Base-by-base conservation (phyloP, 257 asterid genomes). In the Paraleonurus japonicus region DNA sequence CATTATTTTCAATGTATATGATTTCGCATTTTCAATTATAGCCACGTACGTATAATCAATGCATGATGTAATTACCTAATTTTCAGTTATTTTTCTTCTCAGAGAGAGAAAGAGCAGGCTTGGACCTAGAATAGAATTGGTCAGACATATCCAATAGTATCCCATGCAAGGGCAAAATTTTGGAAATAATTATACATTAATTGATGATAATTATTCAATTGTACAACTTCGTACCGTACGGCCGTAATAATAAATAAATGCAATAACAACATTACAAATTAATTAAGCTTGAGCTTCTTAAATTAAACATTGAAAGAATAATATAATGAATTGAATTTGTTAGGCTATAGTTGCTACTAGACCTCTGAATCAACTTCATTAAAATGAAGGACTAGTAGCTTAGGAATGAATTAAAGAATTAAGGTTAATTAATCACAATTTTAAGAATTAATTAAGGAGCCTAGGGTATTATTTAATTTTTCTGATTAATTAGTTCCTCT, bases 311-410 rank as follows among this genome's bases (percentile, higher is more conserved):
- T 59, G 70, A 43, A 72, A 61, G 17, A 20, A 45, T 48, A 73
- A 35, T 35, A 4, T 1, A 32, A 32, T 4, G 9, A 32, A 32
- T 2, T 26, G 59, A 64, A 63, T 64, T 26, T 47, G 37, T 47
- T 50, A 35, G 20, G 12, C 35, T n/a, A n/a, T n/a, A 28, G 65
- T 10, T 26, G 20, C 16, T 13, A 37, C 69, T 32, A 58, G 69
- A 45, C 73, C 70, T 70, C 55, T 63, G 50, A 65, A 54, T 59
- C 19, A 70, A 74, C 67, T 78, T 72, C 79, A 48, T 48, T 24
- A 67, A 48, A 70, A 69, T 24, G 57, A 33, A 61, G 76, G 71
- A 24, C 73, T 71, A 22, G 58, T 58, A 50, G 39, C 51, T 58
- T 24, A 63, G 4, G 5, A 55, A 69, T 1, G 33, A 69, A 65